Evolutionary conservation across 345 rosid genomes (phyloP), one percentile per base, ranked within the genome.

Genomic region (Luvunga scandens): DNA sequence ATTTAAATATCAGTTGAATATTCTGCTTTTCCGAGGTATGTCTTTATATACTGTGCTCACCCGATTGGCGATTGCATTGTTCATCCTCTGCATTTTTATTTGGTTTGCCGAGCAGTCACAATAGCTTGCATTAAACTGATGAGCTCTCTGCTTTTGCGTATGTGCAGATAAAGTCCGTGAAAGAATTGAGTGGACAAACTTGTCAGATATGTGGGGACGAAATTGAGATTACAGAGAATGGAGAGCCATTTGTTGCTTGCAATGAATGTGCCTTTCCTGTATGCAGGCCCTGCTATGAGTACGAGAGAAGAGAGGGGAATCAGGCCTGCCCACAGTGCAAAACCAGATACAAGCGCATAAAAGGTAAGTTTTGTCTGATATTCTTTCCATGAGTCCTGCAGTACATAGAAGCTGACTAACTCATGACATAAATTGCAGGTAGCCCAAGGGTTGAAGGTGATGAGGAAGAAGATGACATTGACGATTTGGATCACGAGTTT

Each of bases 201-300:
- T 95, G 99, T 81, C 94, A 92, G 79, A 95, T 95, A 31, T 95
- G 99, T 82, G 93, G 90, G 36, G 99, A 95, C 69, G 96, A 91
- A 79, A 90, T 95, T 61, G 98, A 93, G 81, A 56, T 95, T 63
- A 85, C 93, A 0, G 92, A 84, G 30, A 89, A 84, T 27, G 86
- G 91, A 31, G 99, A 95, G 88, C 87, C 83, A 61, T 95, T 95
- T 36, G 97, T 95, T 81, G 99, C 99, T 24, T 95, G 99, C 89
- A 95, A 95, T 36, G 98, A 95, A 84, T 95, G 98, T 78, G 98
- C 98, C 73, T 95, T 95, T 81, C 98, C 98, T n/a, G 98, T 95
- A 63, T 95, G 99, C 82, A 86, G 95, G 78, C 90, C 94, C 61
- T 93, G 99, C 85, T 95, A 95, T 56, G 97, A 92, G 85, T 93